Conservation (phyloP, 225 moss, liverwort and hornwort genomes). For the Marchantia polymorpha region DNA sequence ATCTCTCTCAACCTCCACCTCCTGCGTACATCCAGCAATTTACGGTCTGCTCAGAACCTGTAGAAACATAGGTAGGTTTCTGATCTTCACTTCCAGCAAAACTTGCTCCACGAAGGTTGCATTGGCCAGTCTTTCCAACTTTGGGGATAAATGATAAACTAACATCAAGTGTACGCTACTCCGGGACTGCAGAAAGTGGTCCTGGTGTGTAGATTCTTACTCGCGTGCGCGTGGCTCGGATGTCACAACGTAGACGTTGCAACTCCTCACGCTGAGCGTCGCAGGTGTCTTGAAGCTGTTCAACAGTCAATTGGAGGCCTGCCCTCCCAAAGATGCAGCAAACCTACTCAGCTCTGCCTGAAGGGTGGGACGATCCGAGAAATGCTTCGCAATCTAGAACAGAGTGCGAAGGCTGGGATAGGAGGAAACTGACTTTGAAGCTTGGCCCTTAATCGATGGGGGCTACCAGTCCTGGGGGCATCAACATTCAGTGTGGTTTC, state of each 20-base stretch:
- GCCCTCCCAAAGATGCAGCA: background rate
- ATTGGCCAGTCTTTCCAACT: no score
- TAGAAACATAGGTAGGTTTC: background rate
- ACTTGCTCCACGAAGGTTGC: no score
- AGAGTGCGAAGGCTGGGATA: background rate
- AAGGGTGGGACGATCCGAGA: background rate
- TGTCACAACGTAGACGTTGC: slow-evolving; percentile 27
- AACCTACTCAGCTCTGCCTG: background rate
- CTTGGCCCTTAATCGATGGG: slow-evolving; percentile 39
- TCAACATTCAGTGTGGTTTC: slow-evolving; percentile 32
- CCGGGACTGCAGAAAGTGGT: background rate
- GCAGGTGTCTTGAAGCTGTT: slow-evolving; percentile 41
- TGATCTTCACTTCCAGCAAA: no score
- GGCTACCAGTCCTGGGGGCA: slow-evolving; percentile 45
- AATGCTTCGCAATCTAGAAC: background rate
- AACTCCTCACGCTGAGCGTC: slow-evolving; percentile 38
- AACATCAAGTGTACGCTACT: background rate
- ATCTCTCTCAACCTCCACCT: slow-evolving; percentile 47
- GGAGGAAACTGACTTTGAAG: slow-evolving; percentile 29
- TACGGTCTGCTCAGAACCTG: background rate
- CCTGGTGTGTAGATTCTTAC: slow-evolving; percentile 8
- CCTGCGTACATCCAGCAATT: slow-evolving; percentile 16
- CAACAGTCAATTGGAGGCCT: slow-evolving; percentile 36
- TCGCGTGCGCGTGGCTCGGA: slow-evolving; percentile 33
- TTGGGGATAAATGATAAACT: no score